A percentile compares a stretch with the other conserved stretches of the same genome.
These are phyloP conservation scores for Bombardia bombarda DNA, from an alignment of 495 filamentous ascomycete genomes.

Conservation along the genomic window DNA sequence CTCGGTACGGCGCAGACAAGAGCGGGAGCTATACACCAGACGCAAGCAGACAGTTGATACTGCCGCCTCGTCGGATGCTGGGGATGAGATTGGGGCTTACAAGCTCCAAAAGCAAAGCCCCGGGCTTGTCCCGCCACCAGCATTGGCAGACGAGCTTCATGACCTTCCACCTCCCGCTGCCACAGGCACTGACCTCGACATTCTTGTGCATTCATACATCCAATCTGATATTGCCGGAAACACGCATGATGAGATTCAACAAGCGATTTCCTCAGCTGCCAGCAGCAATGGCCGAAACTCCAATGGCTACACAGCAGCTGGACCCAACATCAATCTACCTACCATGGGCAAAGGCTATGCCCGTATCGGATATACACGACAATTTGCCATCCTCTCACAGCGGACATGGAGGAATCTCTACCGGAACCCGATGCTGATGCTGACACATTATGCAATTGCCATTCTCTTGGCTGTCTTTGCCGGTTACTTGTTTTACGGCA, in stretches of 20 bases:
- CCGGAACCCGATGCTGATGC: slow-evolving; percentile 96
- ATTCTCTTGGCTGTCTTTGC: slow-evolving; percentile 91
- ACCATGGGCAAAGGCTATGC: slow-evolving; percentile 71
- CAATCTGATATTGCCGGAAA: slow-evolving; percentile 69
- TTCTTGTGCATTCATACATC: slow-evolving; percentile 65
- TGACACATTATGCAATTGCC: slow-evolving; percentile 98
- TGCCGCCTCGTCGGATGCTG: slow-evolving; percentile 57
- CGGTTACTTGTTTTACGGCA: slow-evolving; percentile 91
- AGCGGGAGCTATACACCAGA: slow-evolving; percentile 82
- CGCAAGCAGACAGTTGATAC: slow-evolving; percentile 60
- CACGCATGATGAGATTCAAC: slow-evolving; percentile 74
- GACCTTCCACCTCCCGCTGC: slow-evolving; percentile 65
- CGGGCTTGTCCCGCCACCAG: slow-evolving; percentile 52
- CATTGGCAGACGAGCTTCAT: slow-evolving; percentile 58
- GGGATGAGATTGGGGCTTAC: slow-evolving; percentile 50
- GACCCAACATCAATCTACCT: slow-evolving; percentile 28
- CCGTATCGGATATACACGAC: slow-evolving; percentile 65
- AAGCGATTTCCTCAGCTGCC: slow-evolving; percentile 49
- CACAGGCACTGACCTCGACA: slow-evolving; percentile 70
- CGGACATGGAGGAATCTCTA: slow-evolving; percentile 97
- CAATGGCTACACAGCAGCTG: slow-evolving; percentile 49
- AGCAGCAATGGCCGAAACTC: slow-evolving; percentile 59
- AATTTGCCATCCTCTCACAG: slow-evolving; percentile 82
- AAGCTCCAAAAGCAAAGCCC: slow-evolving; percentile 58
- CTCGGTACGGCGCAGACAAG: slow-evolving; percentile 75